phyloP scores from a whole-genome alignment of 1,284 basidiomycete genomes.

The Sanguinoderma infundibulare region DNA sequence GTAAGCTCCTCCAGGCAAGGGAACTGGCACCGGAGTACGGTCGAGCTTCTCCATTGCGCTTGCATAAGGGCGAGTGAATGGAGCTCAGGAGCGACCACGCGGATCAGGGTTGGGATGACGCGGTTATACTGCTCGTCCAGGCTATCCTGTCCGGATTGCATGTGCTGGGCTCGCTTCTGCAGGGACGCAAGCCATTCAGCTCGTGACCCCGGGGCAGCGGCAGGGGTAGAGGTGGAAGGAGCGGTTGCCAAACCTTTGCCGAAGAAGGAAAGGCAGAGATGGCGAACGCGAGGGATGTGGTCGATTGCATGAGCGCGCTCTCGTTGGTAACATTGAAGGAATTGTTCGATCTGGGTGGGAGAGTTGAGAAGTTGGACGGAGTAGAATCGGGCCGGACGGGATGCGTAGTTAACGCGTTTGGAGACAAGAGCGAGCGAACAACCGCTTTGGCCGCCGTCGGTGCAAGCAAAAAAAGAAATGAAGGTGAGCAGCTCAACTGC shows the following conservation, averaged over 20 bases:
- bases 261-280: conserved; percentile 25
- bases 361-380: conserved; percentile 21
- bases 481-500: conserved; percentile 24
- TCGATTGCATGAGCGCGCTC: conserved; percentile 17
- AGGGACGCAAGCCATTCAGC: conserved; percentile 18
- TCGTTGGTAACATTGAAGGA: conserved; percentile 18
- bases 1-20: conserved; percentile 21
- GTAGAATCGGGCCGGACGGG: conserved; percentile 23
- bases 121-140: conserved; percentile 23
- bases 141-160: conserved; percentile 12
- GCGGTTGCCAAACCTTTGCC: conserved; percentile 7
- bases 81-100: conserved; percentile 17
- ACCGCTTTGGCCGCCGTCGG: conserved; percentile 22
- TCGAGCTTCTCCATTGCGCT: conserved; percentile 20
- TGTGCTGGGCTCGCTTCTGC: conserved; percentile 16
- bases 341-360: conserved; percentile 17
- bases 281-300: conserved; percentile 20
- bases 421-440: conserved; percentile 22
- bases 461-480: conserved; percentile 22
- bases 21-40: conserved; percentile 15
- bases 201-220: conserved; percentile 11
- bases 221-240: background rate
- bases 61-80: conserved; percentile 20
- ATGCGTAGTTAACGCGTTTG: conserved; percentile 20
- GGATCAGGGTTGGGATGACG: conserved; percentile 18